phyloP scores from a whole-genome alignment of 768 basidiomycete species.

The Boletus rubescentipes region DNA sequence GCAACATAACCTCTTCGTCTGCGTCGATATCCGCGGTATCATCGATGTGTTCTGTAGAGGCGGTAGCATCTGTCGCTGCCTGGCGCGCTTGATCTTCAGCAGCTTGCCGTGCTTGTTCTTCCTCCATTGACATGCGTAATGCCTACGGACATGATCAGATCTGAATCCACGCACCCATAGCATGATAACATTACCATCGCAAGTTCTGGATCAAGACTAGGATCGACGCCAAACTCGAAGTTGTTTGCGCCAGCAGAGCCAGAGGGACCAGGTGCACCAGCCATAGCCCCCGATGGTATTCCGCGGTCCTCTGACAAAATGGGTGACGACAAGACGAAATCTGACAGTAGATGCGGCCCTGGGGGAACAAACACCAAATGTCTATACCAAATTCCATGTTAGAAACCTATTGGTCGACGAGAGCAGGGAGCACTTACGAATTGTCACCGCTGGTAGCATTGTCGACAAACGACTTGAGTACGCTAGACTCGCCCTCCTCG shows the following conservation, averaged over 20 bases:
- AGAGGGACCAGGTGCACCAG: conserved; percentile 46
- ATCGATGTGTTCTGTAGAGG: conserved; percentile 22
- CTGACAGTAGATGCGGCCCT: conserved; percentile 79
- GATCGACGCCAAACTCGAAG: conserved; percentile 93
- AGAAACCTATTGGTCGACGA: neutral
- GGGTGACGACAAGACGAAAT: conserved; percentile 75
- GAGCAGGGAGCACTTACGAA: conserved; percentile 53
- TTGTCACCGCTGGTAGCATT: conserved; percentile 80
- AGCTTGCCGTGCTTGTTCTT: conserved; percentile 79
- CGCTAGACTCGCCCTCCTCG: conserved; percentile 62
- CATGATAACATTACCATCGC: conserved; percentile 70
- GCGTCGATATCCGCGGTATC: conserved; percentile 51
- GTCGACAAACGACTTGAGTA: conserved; percentile 82
- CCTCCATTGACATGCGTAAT: conserved; percentile 95
- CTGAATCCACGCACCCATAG: neutral
- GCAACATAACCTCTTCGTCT: conserved; percentile 78
- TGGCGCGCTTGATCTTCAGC: conserved; percentile 41
- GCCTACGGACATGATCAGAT: conserved; percentile 51
- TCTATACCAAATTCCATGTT: conserved; percentile 37
- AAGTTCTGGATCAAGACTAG: conserved; percentile 92
- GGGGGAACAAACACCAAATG: conserved; percentile 81
- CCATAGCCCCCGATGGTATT: conserved; percentile 62
- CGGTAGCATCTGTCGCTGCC: conserved; percentile 21
- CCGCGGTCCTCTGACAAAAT: conserved; percentile 81
- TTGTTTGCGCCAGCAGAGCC: conserved; percentile 49